phyloP scores from a whole-genome alignment of 1,284 basidiomycete genomes.

The Caloboletus firmus region DNA sequence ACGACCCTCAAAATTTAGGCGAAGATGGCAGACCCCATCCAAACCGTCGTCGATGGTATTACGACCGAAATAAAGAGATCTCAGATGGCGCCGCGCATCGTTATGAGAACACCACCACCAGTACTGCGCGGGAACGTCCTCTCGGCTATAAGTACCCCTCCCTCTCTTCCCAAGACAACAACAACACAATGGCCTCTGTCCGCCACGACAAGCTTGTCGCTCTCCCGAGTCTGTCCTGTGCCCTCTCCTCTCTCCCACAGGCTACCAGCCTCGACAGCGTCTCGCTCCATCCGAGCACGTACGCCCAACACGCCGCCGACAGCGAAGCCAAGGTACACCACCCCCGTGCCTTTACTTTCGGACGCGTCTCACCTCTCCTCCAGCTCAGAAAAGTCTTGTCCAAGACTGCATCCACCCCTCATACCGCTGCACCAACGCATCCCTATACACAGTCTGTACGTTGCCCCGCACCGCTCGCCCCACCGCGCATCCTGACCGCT shows the following conservation, averaged over 20 bases:
- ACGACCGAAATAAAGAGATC: conserved; percentile 21
- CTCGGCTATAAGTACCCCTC: conserved; percentile 21
- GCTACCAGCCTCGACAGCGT: conserved; percentile 66
- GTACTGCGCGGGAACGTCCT: conserved; percentile 7
- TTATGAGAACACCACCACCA: conserved; percentile 21
- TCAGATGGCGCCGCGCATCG: conserved; percentile 28
- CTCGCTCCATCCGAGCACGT: conserved; percentile 66
- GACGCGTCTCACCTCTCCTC: conserved; percentile 11
- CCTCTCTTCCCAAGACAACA: neutral
- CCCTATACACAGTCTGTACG: conserved; percentile 43
- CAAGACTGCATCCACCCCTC: conserved; percentile 42
- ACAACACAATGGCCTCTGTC: conserved; percentile 26
- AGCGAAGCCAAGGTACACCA: conserved; percentile 69
- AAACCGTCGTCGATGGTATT: conserved; percentile 10
- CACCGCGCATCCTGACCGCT: conserved; percentile 7
- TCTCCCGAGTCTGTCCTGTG: conserved; percentile 66
- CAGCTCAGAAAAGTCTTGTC: conserved; percentile 54
- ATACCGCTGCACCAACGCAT: conserved; percentile 30
- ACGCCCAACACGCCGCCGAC: conserved; percentile 61
- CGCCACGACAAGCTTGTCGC: conserved; percentile 57
- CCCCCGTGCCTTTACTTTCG: fast-evolving
- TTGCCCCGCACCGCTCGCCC: conserved; percentile 1
- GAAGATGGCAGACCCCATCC: conserved; percentile 6
- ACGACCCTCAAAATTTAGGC: conserved; percentile 34
- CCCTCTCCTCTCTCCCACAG: conserved; percentile 64